Evolutionary conservation across 192 early-diverging fungal genomes (phyloP).

Genomic region (Phycomyces nitens): DNA sequence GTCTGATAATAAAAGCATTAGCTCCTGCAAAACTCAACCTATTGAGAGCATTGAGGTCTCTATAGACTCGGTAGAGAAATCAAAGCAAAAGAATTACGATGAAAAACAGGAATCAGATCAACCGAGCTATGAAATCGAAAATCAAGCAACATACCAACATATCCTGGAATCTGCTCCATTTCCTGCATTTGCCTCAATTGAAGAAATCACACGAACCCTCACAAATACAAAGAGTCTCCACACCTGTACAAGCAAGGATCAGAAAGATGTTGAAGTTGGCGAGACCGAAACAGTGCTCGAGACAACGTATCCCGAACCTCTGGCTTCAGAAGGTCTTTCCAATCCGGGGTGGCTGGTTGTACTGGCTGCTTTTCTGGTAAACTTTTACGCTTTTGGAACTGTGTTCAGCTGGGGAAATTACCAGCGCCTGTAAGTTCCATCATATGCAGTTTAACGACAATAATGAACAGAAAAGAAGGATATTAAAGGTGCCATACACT

Average conservation of each 20-base stretch:
- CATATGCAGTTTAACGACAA: neutral
- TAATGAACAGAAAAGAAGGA: no score
- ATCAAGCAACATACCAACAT: no score
- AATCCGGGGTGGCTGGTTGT: constrained; percentile 35
- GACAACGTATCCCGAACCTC: neutral
- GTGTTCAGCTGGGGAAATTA: constrained; percentile 30
- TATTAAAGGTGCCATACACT: no score
- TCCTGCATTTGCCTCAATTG: constrained; percentile 8
- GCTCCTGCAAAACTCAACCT: no score
- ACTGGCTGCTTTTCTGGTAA: constrained; percentile 29
- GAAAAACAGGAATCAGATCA: no score
- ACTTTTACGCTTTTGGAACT: constrained; percentile 32
- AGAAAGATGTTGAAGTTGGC: neutral
- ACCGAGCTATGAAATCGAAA: no score
- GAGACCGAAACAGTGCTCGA: neutral
- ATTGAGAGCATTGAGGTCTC: no score
- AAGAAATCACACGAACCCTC: constrained; percentile 9
- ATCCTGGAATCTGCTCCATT: constrained; percentile 12
- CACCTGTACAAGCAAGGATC: neutral
- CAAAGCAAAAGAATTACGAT: no score
- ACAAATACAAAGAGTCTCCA: constrained; percentile 7
- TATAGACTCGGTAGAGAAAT: no score
- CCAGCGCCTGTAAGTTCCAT: constrained; percentile 22
- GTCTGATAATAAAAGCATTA: no score
- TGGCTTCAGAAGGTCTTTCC: constrained; percentile 4